Evolutionary conservation across 2,329 filamentous ascomycete genomes (phyloP).

Genomic region (Triangularia setosa): DNA sequence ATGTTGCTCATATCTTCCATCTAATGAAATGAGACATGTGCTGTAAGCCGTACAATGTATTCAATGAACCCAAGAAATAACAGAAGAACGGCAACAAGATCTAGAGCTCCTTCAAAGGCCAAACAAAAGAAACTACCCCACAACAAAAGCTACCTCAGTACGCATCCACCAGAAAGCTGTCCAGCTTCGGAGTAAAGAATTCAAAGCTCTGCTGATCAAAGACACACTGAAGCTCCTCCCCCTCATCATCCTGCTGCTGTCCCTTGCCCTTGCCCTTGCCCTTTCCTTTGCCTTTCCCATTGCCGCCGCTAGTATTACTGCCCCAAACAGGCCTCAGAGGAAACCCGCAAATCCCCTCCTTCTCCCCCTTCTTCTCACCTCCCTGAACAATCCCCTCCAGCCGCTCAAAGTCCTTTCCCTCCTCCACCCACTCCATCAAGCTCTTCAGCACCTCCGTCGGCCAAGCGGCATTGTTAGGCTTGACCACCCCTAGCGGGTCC

Average conservation of each 20-base stretch:
- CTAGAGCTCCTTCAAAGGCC: no score
- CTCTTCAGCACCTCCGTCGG: constrained; percentile 20
- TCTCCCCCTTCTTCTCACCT: constrained; percentile 32
- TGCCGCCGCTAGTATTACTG: not conserved
- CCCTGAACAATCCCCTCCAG: constrained; percentile 32
- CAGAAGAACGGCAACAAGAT: no score
- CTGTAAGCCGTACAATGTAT: no score
- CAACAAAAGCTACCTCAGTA: not conserved
- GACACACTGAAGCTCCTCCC: not conserved
- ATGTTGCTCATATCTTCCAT: not conserved
- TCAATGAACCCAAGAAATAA: no score
- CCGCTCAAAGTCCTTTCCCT: constrained; percentile 40
- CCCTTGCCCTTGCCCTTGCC: not conserved
- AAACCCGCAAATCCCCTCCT: constrained; percentile 40
- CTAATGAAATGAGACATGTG: not conserved
- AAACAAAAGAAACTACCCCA: no score
- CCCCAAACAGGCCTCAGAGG: constrained; percentile 40
- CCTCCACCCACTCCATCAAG: constrained; percentile 46
- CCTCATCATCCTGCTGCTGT: not conserved
- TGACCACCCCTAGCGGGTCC: constrained; percentile 42
- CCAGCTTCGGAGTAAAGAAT: not conserved
- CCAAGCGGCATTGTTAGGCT: not conserved
- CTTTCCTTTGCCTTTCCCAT: constrained; percentile 2
- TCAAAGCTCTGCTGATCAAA: not conserved
- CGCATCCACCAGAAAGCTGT: not conserved